These are phyloP conservation scores for Colletotrichum lini DNA, from an alignment of 2,329 filamentous ascomycete genomes.

Conservation along the genomic window DNA sequence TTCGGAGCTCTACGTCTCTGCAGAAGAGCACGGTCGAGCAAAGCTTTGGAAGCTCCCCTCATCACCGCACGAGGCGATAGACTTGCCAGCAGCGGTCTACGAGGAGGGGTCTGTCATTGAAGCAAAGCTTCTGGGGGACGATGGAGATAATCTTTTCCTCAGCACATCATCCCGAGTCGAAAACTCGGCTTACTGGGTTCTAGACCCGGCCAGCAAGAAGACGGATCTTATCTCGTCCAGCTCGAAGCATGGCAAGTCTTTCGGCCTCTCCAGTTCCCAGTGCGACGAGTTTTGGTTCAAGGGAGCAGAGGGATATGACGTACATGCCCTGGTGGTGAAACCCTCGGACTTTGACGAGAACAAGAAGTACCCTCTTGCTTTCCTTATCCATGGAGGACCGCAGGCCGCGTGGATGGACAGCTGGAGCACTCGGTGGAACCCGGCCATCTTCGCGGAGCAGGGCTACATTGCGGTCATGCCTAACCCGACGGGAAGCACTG, in stretches of 20 bases:
- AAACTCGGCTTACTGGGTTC: conserved; percentile 77
- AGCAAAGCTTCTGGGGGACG: conserved; percentile 65
- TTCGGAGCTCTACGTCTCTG: conserved; percentile 78
- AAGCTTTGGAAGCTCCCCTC: conserved; percentile 75
- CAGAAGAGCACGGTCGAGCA: conserved; percentile 77
- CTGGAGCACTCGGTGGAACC: conserved; percentile 90
- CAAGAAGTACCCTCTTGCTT: conserved; percentile 84
- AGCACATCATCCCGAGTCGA: conserved; percentile 79
- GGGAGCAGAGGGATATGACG: conserved; percentile 71
- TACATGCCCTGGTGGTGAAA: conserved; percentile 80
- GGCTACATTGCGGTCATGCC: conserved; percentile 87
- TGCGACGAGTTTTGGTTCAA: conserved; percentile 78
- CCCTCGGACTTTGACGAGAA: conserved; percentile 76
- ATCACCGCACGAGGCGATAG: conserved; percentile 62
- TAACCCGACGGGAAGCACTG: conserved; percentile 87
- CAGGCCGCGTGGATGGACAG: conserved; percentile 82
- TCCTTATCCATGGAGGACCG: conserved; percentile 87
- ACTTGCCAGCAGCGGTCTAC: conserved; percentile 65
- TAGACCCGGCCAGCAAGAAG: conserved; percentile 62
- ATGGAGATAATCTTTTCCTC: conserved; percentile 69
- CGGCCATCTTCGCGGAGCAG: conserved; percentile 87
- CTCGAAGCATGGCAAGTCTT: conserved; percentile 75
- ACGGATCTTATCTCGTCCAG: conserved; percentile 71
- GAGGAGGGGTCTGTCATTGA: conserved; percentile 68
- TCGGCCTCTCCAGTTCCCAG: conserved; percentile 76